Evolutionary conservation across 345 rosid genomes (phyloP), one percentile per base, ranked within the genome.

Genomic region (Murraya koenigii): DNA sequence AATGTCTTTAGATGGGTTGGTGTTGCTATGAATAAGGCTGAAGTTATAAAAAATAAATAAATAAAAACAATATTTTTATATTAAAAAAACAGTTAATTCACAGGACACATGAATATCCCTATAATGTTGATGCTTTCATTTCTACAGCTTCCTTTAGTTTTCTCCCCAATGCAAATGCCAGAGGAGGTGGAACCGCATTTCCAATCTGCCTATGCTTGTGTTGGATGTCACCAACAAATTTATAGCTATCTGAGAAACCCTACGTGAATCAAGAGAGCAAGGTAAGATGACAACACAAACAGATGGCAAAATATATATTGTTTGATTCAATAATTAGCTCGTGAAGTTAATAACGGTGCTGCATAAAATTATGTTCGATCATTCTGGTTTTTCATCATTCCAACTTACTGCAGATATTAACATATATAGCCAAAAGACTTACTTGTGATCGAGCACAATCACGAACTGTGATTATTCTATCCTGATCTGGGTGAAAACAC

Each of bases 401-500:
- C 19, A 13, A 32, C 10, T 38, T 8, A 66, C 52, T 22, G 28
- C 30, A 22, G 30, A 2, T 55, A 55, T 8, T 55, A 20, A 55
- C 49, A 44, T 44, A 55, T 2, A 55, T 55, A 17, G 60, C 60
- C 22, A 55, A 55, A 55, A 1, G 26, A 56, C 83, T 81, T 83
- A 95, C 97, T 82, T 95, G 94, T 70, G 98, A 93, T 69, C 97
- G 87, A 19, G 97, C 96, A 69, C 93, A 93, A 86, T 95, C 98
- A 23, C 97, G 98, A 66, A 95, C 97, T 0, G 96, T 89, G 54
- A 93, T 71, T 17, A 95, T 93, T 54, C 99, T 80, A 72, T 93
- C 97, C 82, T 93, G 98, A 1, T 92, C 97, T 2, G 99, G 98
- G 77, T 93, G 97, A 74, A 95, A 93, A 52, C 99, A 95, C 90